These are phyloP conservation scores for Phanerochaete sordida DNA, from an alignment of 768 basidiomycete species.

Conservation along the genomic window DNA sequence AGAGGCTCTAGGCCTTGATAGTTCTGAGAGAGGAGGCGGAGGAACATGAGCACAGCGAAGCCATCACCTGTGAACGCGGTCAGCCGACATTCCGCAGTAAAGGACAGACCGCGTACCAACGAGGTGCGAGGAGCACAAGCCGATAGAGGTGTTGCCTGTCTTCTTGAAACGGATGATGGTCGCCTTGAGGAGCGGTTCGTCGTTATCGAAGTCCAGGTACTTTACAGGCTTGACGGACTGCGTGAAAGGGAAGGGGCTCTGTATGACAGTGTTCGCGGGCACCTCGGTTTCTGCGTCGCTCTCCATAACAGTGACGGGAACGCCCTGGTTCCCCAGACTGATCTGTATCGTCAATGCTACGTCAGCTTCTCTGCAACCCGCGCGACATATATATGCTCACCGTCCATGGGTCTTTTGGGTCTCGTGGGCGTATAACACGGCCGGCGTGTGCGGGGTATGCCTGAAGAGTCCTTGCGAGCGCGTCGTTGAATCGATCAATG, in stretches of 20 bases:
- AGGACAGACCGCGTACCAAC: too few species aligned
- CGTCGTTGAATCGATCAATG: constrained; percentile 7
- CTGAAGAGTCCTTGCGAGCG: constrained; percentile 9
- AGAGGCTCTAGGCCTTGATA: constrained; percentile 14
- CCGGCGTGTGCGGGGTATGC: constrained; percentile 13
- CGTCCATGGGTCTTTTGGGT: constrained; percentile 3
- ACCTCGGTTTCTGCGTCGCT: constrained; percentile 12
- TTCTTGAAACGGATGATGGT: constrained; percentile 10
- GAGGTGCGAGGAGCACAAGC: constrained; percentile 7
- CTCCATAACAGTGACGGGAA: constrained; percentile 10
- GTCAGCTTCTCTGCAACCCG: too few species aligned
- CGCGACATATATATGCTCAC: constrained; percentile 1
- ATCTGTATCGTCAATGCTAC: too few species aligned
- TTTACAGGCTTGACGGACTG: constrained; percentile 1
- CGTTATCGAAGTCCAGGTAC: constrained; percentile 1
- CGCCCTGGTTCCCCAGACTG: constrained; percentile 7
- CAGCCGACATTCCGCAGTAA: too few species aligned
- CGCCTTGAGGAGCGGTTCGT: constrained; percentile 10
- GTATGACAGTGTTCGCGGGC: constrained; percentile 8
- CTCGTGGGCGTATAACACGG: constrained; percentile 2
- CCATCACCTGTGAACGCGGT: too few species aligned
- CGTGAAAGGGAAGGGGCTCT: constrained; percentile 10
- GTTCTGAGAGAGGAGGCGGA: constrained; percentile 13
- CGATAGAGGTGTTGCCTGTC: constrained; percentile 12
- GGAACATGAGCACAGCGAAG: constrained; percentile 1